Evolutionary conservation across 306 rosid genomes (phyloP).

Genomic region (Cajanus cajan): DNA sequence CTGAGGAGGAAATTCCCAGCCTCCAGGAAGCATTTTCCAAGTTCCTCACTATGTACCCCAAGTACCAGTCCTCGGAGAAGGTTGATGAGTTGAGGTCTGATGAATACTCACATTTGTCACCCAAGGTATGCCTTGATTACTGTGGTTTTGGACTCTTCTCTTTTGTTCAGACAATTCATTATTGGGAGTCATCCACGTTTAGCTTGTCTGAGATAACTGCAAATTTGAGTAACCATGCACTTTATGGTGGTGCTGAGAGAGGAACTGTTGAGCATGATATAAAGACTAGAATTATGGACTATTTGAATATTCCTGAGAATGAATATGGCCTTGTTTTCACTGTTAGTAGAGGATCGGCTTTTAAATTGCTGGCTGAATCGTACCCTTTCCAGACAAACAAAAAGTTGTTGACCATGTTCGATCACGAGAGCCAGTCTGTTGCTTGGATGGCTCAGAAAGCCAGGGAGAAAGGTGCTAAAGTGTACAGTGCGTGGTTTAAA

Average conservation of each 20-base stretch:
- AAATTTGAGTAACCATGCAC: conserved; percentile 87
- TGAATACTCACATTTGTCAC: conserved; percentile 79
- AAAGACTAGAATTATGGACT: conserved; percentile 84
- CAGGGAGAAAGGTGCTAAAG: conserved; percentile 88
- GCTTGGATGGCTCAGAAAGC: conserved; percentile 96
- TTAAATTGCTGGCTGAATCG: conserved; percentile 77
- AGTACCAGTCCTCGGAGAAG: conserved; percentile 76
- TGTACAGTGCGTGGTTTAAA: conserved; percentile 85
- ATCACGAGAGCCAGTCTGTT: conserved; percentile 95
- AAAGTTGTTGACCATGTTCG: conserved; percentile 91
- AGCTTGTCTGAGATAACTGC: conserved; percentile 97
- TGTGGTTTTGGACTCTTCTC: conserved; percentile 97
- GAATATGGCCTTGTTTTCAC: conserved; percentile 97
- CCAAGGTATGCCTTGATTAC: conserved; percentile 98
- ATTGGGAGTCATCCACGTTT: conserved; percentile 95
- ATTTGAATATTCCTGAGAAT: conserved; percentile 89
- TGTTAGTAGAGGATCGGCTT: conserved; percentile 95
- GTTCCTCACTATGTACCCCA: conserved; percentile 93
- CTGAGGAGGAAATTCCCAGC: conserved; percentile 64
- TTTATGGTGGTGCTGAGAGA: conserved; percentile 86
- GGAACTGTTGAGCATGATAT: conserved; percentile 91
- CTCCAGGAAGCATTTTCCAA: conserved; percentile 64
- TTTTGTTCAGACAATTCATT: conserved; percentile 81
- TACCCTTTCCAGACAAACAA: conserved; percentile 94
- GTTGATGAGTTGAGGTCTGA: conserved; percentile 83